Conservation (phyloP, 2,329 filamentous ascomycete species). For the Ceratocystis eucalypticola region DNA sequence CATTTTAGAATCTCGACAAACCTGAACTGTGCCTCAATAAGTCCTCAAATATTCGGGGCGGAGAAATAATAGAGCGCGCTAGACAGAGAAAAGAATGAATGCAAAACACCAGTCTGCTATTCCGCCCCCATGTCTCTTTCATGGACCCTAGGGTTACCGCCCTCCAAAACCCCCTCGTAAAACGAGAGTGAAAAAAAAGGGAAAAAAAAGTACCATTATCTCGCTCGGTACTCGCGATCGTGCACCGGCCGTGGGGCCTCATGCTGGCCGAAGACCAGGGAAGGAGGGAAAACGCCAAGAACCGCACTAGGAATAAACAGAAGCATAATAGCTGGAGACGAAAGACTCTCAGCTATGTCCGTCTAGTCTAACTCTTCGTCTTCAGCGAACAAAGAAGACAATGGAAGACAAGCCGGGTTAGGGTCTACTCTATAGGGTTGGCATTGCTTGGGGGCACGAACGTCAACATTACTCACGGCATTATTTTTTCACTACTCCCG, state of each 20-base stretch:
- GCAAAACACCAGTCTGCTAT: too few relatives aligned
- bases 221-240: constrained; percentile 7
- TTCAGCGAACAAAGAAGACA: neutral
- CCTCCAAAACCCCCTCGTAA: neutral
- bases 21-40: too few relatives aligned
- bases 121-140: neutral
- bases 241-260: neutral
- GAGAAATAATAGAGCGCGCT: too few relatives aligned
- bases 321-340: neutral
- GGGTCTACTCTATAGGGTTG: too few relatives aligned
- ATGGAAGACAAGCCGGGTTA: neutral
- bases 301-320: neutral
- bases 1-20: too few relatives aligned
- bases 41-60: too few relatives aligned
- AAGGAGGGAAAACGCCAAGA: neutral
- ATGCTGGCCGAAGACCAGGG: neutral
- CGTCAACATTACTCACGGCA: too few relatives aligned
- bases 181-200: neutral
- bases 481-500: too few relatives aligned
- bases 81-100: too few relatives aligned
- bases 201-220: neutral
- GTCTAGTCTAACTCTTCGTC: too few relatives aligned
- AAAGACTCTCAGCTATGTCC: neutral
- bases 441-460: too few relatives aligned
- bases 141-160: neutral